A percentile compares a stretch with the other conserved stretches of the same genome.
Evolutionary conservation across 305 asterid species (phyloP).

Genomic region (Nicotiana rustica): DNA sequence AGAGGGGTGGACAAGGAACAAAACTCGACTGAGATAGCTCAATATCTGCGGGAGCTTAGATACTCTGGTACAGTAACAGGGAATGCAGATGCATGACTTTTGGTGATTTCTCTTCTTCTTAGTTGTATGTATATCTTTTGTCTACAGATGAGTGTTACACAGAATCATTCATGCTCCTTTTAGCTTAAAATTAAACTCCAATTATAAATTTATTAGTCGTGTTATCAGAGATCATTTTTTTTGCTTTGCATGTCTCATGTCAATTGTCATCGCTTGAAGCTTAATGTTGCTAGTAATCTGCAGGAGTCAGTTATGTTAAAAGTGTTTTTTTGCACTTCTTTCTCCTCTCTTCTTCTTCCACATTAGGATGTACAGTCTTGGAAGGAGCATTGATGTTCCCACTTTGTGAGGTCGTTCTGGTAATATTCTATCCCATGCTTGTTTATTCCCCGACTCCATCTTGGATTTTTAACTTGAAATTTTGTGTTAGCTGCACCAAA

Average conservation of each 20-base stretch:
- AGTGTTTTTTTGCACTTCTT: constrained; percentile 14
- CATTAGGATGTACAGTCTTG: constrained; percentile 22
- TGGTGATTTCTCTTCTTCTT: constrained; percentile 29
- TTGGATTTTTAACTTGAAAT: neutral
- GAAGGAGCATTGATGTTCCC: constrained; percentile 16
- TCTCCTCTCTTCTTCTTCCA: constrained; percentile 18
- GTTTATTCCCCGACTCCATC: neutral
- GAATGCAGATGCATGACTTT: constrained; percentile 44
- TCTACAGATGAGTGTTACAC: neutral
- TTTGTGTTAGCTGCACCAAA: neutral
- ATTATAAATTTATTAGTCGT: neutral
- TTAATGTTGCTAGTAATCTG: neutral
- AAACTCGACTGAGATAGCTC: constrained; percentile 81
- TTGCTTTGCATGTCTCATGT: neutral
- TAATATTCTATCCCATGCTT: neutral
- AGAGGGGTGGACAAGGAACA: constrained; percentile 70
- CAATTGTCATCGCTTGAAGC: neutral
- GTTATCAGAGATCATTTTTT: neutral
- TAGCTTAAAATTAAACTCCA: neutral
- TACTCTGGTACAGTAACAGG: constrained; percentile 37
- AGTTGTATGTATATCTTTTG: neutral
- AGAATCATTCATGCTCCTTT: neutral
- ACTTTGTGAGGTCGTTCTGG: constrained; percentile 18
- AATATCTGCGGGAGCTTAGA: constrained; percentile 67
- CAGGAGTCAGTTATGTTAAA: constrained; percentile 3